Conservation (phyloP, 495 filamentous ascomycete genomes). For the Amphirosellinia nigrospora region DNA sequence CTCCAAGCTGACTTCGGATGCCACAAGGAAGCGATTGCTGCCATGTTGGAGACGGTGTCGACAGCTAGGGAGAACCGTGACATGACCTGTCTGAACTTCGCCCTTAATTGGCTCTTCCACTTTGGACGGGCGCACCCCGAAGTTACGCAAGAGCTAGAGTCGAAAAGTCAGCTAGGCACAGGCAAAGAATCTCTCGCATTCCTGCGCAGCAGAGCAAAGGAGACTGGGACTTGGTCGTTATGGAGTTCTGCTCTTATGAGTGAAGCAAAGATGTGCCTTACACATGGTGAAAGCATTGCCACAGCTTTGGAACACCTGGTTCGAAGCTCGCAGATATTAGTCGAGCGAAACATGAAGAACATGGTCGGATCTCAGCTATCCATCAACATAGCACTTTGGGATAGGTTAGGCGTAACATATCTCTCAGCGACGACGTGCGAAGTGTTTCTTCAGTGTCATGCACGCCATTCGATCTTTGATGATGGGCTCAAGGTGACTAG, state of each 20-base stretch:
- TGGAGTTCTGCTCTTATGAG: conserved; percentile 84
- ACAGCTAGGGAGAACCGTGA: conserved; percentile 93
- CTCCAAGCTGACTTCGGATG: conserved; percentile 96
- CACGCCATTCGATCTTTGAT: conserved; percentile 67
- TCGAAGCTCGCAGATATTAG: conserved; percentile 80
- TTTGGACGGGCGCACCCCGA: conserved; percentile 85
- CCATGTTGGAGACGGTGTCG: conserved; percentile 90
- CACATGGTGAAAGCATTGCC: conserved; percentile 79
- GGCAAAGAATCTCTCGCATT: conserved; percentile 84
- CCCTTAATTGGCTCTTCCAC: conserved; percentile 96
- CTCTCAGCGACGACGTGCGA: conserved; percentile 74
- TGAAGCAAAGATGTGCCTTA: conserved; percentile 80
- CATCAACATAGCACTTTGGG: conserved; percentile 73
- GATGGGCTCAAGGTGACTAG: conserved; percentile 71
- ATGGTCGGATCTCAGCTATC: conserved; percentile 76
- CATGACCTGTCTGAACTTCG: conserved; percentile 90
- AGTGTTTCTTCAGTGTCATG: conserved; percentile 78
- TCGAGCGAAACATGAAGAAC: conserved; percentile 73
- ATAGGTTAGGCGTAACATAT: conserved; percentile 72
- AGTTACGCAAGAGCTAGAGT: conserved; percentile 71
- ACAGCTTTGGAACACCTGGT: conserved; percentile 78
- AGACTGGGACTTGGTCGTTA: conserved; percentile 85
- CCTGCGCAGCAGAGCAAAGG: conserved; percentile 86
- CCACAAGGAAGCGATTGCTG: conserved; percentile 85
- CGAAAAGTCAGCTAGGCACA: conserved; percentile 74